These are phyloP conservation scores for Eucalyptus erythrocorys DNA, from an alignment of 345 rosid genomes.

Conservation along the genomic window DNA sequence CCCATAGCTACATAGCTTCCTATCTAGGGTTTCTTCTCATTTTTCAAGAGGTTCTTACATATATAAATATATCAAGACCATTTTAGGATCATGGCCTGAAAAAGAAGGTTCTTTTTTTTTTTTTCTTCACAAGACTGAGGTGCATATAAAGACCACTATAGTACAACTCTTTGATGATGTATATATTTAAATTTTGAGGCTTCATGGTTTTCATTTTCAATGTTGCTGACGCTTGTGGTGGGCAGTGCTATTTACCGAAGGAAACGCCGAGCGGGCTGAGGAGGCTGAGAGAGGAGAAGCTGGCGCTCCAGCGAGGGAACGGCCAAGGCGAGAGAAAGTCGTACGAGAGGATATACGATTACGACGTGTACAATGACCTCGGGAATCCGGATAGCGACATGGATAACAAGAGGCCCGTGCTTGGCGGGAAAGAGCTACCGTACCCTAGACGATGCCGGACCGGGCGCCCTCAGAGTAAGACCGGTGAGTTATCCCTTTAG, in stretches of 20 bases:
- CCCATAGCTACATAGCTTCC: not conserved
- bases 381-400: constrained; percentile 44
- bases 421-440: constrained; percentile 30
- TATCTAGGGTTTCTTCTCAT: not conserved
- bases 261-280: constrained; percentile 53
- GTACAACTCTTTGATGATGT: not conserved
- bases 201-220: not conserved
- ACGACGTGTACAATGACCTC: constrained; percentile 72
- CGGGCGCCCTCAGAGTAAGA: constrained; percentile 7
- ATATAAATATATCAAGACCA: no score
- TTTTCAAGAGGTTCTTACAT: no score
- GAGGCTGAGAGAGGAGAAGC: constrained; percentile 45
- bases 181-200: not conserved
- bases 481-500: not conserved
- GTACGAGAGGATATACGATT: constrained; percentile 64
- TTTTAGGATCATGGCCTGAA: no score
- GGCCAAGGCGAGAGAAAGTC: constrained; percentile 44
- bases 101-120: no score
- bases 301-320: constrained; percentile 34
- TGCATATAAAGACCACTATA: not conserved
- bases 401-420: constrained; percentile 9
- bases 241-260: constrained; percentile 46
- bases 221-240: not conserved
- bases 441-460: constrained; percentile 45
- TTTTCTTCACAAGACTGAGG: no score